Evolutionary conservation across 257 asterid genomes (phyloP), one percentile per base, ranked within the genome.

Genomic region (Nicotiana sylvestris): DNA sequence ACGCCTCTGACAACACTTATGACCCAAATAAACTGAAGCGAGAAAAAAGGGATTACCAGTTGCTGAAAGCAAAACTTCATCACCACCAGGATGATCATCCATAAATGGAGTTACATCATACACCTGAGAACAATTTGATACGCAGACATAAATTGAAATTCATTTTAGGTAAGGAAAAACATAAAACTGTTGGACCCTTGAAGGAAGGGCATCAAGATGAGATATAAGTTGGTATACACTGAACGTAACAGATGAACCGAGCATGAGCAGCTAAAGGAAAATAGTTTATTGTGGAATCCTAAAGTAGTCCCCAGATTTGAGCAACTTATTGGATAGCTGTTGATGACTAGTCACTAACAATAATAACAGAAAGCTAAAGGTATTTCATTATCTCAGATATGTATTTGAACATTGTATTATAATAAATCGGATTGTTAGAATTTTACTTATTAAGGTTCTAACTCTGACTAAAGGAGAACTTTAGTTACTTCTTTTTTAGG

Each of bases 31-130:
- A 25, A 37, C 43, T n/a, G 29, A 32, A 77, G 29, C 18, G 67
- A 18, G 27, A 49, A 13, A 13, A 30, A 67, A 18, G n/a, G 76
- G 61, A 69, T 82, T 87, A 89, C 98, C 98, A 29, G 96, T 92
- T 78, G 96, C 91, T 60, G 98, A 84, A 58, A 93, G 91, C 90
- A 95, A 82, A 82, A 95, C 98, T 85, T 95, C 98, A 81, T 92
- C 98, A 62, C 97, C 98, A 82, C 98, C 98, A 1, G 98, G 98
- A 86, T 95, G 97, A 86, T 95, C 98, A 5, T 93, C 97, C 98
- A 95, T 95, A 89, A 95, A 95, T 6, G 96, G 92, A 83, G 98
- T 92, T 29, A 93, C 94, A 85, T 95, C 98, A 82, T 95, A 95
- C 66, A 95, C 99, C 99, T 95, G 65, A 51, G 61, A 76, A 3